phyloP scores from a whole-genome alignment of 192 early-diverging fungal genomes.

The Lobosporangium transversale region DNA sequence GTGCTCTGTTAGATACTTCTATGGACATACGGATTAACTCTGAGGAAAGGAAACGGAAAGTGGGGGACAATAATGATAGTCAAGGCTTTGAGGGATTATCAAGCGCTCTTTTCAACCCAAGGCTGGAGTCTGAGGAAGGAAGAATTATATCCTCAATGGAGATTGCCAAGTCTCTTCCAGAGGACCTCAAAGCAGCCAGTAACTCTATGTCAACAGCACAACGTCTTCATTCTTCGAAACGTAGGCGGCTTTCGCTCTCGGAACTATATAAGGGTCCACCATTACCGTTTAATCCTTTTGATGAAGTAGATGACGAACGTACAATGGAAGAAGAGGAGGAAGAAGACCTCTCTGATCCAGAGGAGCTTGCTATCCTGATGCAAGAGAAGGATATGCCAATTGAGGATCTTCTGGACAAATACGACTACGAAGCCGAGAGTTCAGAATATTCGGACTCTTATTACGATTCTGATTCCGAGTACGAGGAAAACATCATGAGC shows the following conservation, averaged over 20 bases:
- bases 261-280: constrained; percentile 35
- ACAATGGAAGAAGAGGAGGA: constrained; percentile 46
- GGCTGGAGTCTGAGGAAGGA: background rate
- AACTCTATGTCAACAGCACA: constrained; percentile 25
- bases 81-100: constrained; percentile 8
- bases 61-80: constrained; percentile 17
- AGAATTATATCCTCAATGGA: constrained; percentile 12
- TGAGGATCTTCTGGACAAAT: constrained; percentile 54
- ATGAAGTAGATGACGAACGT: constrained; percentile 47
- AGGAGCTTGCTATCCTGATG: constrained; percentile 23
- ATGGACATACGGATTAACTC: constrained; percentile 36
- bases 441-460: constrained; percentile 47
- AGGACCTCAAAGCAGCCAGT: constrained; percentile 42
- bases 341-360: constrained; percentile 12
- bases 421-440: constrained; percentile 42
- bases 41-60: constrained; percentile 15
- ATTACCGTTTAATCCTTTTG: constrained; percentile 40
- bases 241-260: constrained; percentile 39
- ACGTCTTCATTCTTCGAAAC: constrained; percentile 43
- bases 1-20: constrained; percentile 18
- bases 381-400: constrained; percentile 54
- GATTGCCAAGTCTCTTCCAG: constrained; percentile 29
- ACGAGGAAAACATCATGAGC: constrained; percentile 41
- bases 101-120: background rate
- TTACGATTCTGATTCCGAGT: constrained; percentile 44